Base-by-base conservation (phyloP, 2,329 filamentous ascomycete genomes). In the Lachnellula hyalina region DNA sequence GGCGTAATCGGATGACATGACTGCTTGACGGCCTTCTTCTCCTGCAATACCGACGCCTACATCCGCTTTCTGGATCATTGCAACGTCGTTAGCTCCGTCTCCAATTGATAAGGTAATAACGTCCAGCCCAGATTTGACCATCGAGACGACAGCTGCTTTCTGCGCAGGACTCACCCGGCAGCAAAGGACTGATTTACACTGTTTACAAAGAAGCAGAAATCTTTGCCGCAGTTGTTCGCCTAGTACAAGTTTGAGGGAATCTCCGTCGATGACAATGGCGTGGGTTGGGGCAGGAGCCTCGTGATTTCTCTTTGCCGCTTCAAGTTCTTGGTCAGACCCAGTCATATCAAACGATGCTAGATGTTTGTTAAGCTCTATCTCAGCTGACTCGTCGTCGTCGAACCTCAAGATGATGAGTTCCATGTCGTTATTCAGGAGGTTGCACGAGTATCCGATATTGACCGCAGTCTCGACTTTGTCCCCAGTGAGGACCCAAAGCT, bases 381-480 rank as follows among this genome's bases (percentile, higher is more conserved):
- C 85, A 2, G 90, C 81, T 36, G 77, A 68, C 57, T 86, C 81
- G 53, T 91, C 86, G 61, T 96, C 90, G 1, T 89, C 82, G 32
- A 94, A 80, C 68, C 95, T 95, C 64, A 99, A 79, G 48, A 96
- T 83, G 61, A 99, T 89, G 58, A 99, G 77, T 63, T 99, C 94
- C 94, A 99, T 96, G 63, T 96, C 90, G 71, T 96, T 99, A 73
- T 93, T 91, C 53, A 99, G 82, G 34, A 99, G 79, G 65, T 99
- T 99, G 77, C 94, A 99, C 9, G 94, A 99, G 74, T 97, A 99
- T 2, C 94, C 94, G 68, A 99, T 99, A 74, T 99, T 99, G 83
- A 99, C 99, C 55, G 94, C 94, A 23, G 94, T 99, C 74, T 99
- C 94, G 32, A 97, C 93, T 73, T 97, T 99, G 78, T 99, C 94